Evolutionary conservation across 768 basidiomycete genomes (phyloP), one percentile per base, ranked within the genome.

Genomic region (Cyathus striatus): DNA sequence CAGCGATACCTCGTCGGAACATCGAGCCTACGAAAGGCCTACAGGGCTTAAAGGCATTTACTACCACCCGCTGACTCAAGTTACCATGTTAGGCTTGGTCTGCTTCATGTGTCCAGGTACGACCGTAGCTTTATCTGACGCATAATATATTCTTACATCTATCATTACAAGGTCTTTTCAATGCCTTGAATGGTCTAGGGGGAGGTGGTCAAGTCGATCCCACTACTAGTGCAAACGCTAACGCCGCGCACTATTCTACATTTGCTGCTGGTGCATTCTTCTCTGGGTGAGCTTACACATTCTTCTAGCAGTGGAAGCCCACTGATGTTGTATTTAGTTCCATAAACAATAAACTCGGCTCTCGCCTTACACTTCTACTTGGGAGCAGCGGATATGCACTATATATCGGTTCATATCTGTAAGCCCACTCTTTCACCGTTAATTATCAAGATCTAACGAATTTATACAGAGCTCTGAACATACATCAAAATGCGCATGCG

Each of bases 261-360:
- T 75, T 75, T 50, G 62, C 72, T 2, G 62, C 63, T 38, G 61
- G 55, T 27, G 68, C 66, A 4, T 72, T 72, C 49, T 72, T 71
- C 48, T 56, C 85, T 13, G 87, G 86, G 85, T 86, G 47, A 30
- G n/a, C n/a, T n/a, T n/a, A 9, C 27, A 30, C 27, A n/a, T 30
- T n/a, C 72, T 58, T 36, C n/a, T 30, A 30, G 27, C 27, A 30
- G 9, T 9, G 9, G 9, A 30, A 9, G n/a, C 9, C 27, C n/a
- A 9, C 27, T 9, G n/a, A 30, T 30, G 9, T 30, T 30, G n/a
- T 30, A 30, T 30, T 22, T 30, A 86, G 88, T 14, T 83, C 86
- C 4, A 64, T 90, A 57, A 88, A 86, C 64, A 93, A 93, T 49
- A 76, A 76, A 42, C 68, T 94, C 18, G 91, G 91, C 14, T 70